Percentiles rank a stretch among this genome's conserved stretches.
Conservation (phyloP, 2,329 filamentous ascomycete genomes). For the Colletotrichum cordylinicola region DNA sequence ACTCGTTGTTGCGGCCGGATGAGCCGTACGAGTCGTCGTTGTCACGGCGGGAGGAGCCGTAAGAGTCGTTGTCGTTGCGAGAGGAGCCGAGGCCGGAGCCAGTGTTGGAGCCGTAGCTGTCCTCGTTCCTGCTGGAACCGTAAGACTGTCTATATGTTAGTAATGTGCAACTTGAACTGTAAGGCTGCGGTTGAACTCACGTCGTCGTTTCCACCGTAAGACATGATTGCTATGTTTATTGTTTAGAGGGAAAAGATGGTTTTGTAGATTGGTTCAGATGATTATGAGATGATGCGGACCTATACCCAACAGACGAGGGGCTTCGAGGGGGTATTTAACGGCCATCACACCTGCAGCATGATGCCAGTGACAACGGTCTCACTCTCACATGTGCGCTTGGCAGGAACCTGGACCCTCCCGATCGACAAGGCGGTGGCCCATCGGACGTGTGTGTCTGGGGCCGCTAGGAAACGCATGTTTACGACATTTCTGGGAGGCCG, state of each 20-base stretch:
- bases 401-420: not conserved
- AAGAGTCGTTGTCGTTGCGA: not conserved
- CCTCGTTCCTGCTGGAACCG: constrained; percentile 27
- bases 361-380: not conserved
- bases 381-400: constrained; percentile 16
- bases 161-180: too few species aligned
- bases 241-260: not conserved
- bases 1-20: constrained; percentile 15
- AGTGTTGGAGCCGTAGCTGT: constrained; percentile 22
- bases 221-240: constrained; percentile 41
- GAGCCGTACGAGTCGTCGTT: constrained; percentile 21
- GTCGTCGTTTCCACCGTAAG: constrained; percentile 50
- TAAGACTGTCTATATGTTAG: constrained; percentile 4
- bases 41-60: constrained; percentile 14
- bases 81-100: constrained; percentile 25
- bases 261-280: not conserved
- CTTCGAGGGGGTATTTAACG: constrained; percentile 6
- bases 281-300: not conserved
- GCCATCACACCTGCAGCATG: not conserved
- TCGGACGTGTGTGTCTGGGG: not conserved
- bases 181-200: constrained; percentile 26
- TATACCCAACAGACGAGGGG: not conserved
- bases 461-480: constrained; percentile 16
- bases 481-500: constrained; percentile 11
- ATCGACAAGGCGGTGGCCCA: constrained; percentile 19